These are phyloP conservation scores for Leucocoprinus sp. DNA, from an alignment of 768 basidiomycete species.

Conservation along the genomic window DNA sequence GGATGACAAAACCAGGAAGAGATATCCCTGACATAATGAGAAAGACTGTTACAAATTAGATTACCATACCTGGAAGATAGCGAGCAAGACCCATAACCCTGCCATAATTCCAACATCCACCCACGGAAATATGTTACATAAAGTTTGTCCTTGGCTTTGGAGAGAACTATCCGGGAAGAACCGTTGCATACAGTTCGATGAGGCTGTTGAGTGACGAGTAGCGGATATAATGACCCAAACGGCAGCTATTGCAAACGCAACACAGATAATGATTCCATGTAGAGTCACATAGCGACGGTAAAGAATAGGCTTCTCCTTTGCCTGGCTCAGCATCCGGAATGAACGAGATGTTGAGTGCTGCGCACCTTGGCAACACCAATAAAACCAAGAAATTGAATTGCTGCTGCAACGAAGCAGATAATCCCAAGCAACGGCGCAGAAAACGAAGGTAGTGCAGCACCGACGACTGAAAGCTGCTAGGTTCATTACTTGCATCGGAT, in stretches of 20 bases:
- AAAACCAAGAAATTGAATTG: slow-evolving; percentile 75
- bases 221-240: slow-evolving; percentile 82
- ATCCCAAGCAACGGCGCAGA: slow-evolving; percentile 67
- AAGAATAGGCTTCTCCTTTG: slow-evolving; percentile 56
- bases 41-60: background rate
- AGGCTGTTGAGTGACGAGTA: slow-evolving; percentile 62
- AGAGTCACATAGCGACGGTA: slow-evolving; percentile 65
- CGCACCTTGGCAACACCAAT: slow-evolving; percentile 73
- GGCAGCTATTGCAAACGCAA: slow-evolving; percentile 68
- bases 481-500: background rate
- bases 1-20: slow-evolving; percentile 37
- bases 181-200: slow-evolving; percentile 50
- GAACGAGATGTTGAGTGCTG: background rate
- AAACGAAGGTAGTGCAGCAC: slow-evolving; percentile 74
- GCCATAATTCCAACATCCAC: slow-evolving; percentile 89
- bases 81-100: slow-evolving; percentile 75
- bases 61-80: slow-evolving; percentile 60
- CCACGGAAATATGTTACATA: slow-evolving; percentile 91
- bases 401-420: slow-evolving; percentile 69
- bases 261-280: slow-evolving; percentile 44
- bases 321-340: background rate
- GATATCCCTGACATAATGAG: slow-evolving; percentile 33
- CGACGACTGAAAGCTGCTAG: slow-evolving; percentile 54
- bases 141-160: slow-evolving; percentile 48
- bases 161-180: slow-evolving; percentile 43